Evolutionary conservation across 2,329 filamentous ascomycete species (phyloP).

Genomic region (Fusarium acutatum): DNA sequence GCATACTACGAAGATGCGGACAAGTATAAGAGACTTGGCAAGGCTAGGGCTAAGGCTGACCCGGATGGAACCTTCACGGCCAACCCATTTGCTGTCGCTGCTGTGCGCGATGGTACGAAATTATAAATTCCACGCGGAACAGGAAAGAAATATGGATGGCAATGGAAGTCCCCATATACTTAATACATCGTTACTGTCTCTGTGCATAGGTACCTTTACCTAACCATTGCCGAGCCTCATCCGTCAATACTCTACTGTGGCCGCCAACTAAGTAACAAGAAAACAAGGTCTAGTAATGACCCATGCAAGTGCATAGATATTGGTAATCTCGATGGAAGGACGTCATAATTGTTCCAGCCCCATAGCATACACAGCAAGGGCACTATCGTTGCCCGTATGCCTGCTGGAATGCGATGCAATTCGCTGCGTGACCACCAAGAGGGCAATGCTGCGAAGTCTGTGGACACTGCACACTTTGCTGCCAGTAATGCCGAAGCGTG

Average conservation of each 20-base stretch:
- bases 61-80: constrained; percentile 50
- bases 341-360: background rate
- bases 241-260: background rate
- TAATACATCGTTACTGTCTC: background rate
- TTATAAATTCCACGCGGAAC: background rate
- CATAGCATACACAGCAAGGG: background rate
- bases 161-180: background rate
- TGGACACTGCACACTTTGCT: background rate
- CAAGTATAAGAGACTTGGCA: constrained; percentile 47
- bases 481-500: background rate
- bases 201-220: too few species aligned
- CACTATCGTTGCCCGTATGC: background rate
- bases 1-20: constrained; percentile 47
- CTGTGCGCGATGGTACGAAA: background rate
- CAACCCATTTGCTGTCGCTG: constrained; percentile 45
- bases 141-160: fast-evolving
- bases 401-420: background rate
- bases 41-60: constrained; percentile 44
- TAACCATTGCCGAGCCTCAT: background rate
- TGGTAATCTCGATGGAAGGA: background rate
- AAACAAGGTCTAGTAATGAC: too few species aligned
- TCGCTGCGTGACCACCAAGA: background rate
- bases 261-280: background rate
- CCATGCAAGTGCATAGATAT: background rate
- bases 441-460: background rate